Evolutionary conservation across 2,329 filamentous ascomycete species (phyloP), one percentile per base, ranked within the genome.

Genomic region (Fusarium acutatum): DNA sequence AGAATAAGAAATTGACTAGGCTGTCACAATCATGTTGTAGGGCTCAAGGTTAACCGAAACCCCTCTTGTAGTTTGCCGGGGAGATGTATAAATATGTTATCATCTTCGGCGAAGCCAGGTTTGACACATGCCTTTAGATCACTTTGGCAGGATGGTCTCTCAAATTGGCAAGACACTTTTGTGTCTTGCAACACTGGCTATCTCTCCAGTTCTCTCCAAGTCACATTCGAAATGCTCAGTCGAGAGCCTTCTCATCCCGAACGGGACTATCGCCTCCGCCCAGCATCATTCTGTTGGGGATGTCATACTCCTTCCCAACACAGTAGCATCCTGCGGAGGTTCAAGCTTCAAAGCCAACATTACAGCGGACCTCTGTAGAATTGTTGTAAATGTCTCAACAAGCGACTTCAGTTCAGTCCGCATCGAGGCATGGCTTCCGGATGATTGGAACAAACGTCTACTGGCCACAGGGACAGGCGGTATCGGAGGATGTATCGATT

Each of bases 381-480:
- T 67, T 17, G 64, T 67, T 14, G 17, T 67, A 9, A 67, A 60
- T 1, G 38, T 67, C 3, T 40, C 52, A 12, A 52, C 64, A 4
- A 67, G 64, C 37, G 17, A 50, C 10, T 52, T 34, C 3, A 60
- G 64, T 24, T 66, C 52, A n/a, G 26, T 65, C 2, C 52, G 62
- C 1, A 40, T 67, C 12, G 62, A 60, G 13, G 64, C 64, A 3
- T 67, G 64, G 52, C n/a, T 67, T 2, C 62, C 52, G 0, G 64
- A 67, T 5, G 14, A 60, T 1, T 67, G 64, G 64, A 67, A 67
- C 12, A 52, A 20, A 10, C 62, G 64, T 15, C 40, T 67, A 0
- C 7, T 67, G 4, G 64, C 64, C 8, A 67, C 64, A 17, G 64
- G 62, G 2, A 67, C 64, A 5, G 64, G 64, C 4, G 64, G 64